Base-by-base conservation (phyloP, 768 basidiomycete genomes). In the Hygrophorus russula region DNA sequence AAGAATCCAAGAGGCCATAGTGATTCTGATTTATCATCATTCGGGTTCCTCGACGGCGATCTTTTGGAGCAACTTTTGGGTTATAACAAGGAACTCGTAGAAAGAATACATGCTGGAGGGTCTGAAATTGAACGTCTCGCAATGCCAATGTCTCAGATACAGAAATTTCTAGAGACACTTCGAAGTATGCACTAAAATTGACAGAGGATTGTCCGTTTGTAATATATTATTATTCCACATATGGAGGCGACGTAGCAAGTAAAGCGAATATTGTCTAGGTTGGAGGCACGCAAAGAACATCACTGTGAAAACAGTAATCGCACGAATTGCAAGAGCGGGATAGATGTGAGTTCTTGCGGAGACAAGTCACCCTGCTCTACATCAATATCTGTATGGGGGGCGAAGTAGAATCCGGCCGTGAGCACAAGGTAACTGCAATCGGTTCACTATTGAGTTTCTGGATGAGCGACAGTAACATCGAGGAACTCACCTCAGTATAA, bases 391-490 rank as follows among this genome's bases (percentile, higher is more conserved):
- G 60, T 54, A 3, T 63, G 56, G n/a, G 88, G 87, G 2, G 89
- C 93, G 53, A 79, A 94, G 68, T 82, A 97, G 68, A 98, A 99
- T 15, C 96, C 96, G 24, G 88, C 76, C 29, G 76, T 62, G 28
- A 99, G 78, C 36, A 97, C 93, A 37, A 98, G 68, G 59, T 99
- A 99, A 52, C 92, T 96, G 56, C 9, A 39, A 41, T 32, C 36
- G 34, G 1, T 42, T 13, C 46, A 10, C 46, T 33, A 36, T 31
- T 32, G 29, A 47, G 36, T 10, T 27, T 12, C 17, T 20, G 27
- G 45, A 19, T 20, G 29, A 20, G 38, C 37, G 28, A 37, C 6
- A 10, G 19, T 11, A n/a, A 34, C 15, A 19, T 2, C 4, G 28
- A 12, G 13, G 35, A n/a, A 47, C 59, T 37, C 52, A 93, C 89